Base-by-base conservation (phyloP, 208 protist species). In the Trypanosoma lewisi region DNA sequence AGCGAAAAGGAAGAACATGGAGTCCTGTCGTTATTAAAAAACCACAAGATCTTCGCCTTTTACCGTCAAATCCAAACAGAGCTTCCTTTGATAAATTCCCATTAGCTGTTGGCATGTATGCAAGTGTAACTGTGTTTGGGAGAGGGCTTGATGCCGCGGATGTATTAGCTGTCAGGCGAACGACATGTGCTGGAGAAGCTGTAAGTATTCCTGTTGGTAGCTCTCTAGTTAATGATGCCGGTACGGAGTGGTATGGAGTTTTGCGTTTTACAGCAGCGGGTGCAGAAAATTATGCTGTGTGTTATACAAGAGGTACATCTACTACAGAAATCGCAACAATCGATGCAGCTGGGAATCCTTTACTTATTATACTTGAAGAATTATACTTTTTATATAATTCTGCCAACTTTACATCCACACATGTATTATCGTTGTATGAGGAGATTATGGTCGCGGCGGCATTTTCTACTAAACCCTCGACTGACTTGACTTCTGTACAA, bases 71-170 rank as follows among this genome's bases (percentile, higher is more conserved):
- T 73, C 91, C 87, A 16, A 66, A 67, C 27, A 77, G 66, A 30
- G 77, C 80, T 21, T 54, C 54, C 11, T 93, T 96, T 50, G 87
- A 96, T 62, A 60, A 63, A 49, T 84, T 82, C 60, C 80, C 78
- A 42, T 62, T 91, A 5, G 53, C 71, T 25, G 68, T 89, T 8
- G 75, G 77, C 47, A 82, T 91, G 80, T 96, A 96, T 74, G 75
- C 75, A n/a, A 85, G 85, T 68, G 86, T 78, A 31, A 94, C 83
- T n/a, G 85, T 96, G 45, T 33, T 58, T 27, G 91, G 91, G 23
- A 57, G 36, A 9, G 63, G 57, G 11, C 79, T 96, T 41, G 14
- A 33, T 21, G 62, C 39, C 21, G 75, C 62, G 12, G 87, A 93
- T 73, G 48, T 64, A 0, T 49, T 94, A 17, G 42, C 50, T 31